Evolutionary conservation across 768 basidiomycete genomes (phyloP), one percentile per base, ranked within the genome.

Genomic region (Collybia sp.): DNA sequence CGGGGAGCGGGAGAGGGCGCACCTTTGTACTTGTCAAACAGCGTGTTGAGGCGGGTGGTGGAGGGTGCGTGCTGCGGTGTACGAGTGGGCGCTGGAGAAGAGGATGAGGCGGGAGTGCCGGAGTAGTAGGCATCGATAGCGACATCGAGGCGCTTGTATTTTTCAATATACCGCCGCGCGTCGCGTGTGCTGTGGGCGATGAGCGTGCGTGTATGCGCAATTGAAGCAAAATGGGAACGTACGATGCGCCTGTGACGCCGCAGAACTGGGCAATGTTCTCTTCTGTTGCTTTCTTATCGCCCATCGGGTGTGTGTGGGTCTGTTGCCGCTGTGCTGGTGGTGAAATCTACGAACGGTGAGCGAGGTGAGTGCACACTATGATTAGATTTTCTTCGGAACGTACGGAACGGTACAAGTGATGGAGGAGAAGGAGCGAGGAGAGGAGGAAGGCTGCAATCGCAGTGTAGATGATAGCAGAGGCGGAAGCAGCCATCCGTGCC

Each of bases 21-120:
- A 82, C 85, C 85, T 68, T 81, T 83, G 61, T 88, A 90, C 43
- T 67, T 69, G 34, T 85, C 79, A 56, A 88, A 90, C 4, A 88
- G 58, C 4, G 67, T 51, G 18, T 62, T 69, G 19, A 88, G 61
- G 53, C 77, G 84, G 65, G 70, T 73, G 11, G 74, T 72, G 6
- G 79, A 80, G 6, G 75, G 71, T 6, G 59, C 56, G 18, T 67
- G 42, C 12, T 60, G 41, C 10, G 48, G 39, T 46, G 46, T 46
- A 45, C 48, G 57, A 46, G 55, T 58, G 56, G 53, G 59, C 25
- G 48, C 42, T 3, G 25, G 25, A 1, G 61, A 33, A 39, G 49
- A 44, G 16, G 53, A 44, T 40, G 72, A 61, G 17, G 63, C 64
- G 44, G 59, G 57, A 18, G 77, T 73, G 44, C 85, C 77, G 53